Percentiles rank a stretch among this genome's conserved stretches.
Conservation (phyloP, 768 basidiomycete species). For the Mycena capillaripes region DNA sequence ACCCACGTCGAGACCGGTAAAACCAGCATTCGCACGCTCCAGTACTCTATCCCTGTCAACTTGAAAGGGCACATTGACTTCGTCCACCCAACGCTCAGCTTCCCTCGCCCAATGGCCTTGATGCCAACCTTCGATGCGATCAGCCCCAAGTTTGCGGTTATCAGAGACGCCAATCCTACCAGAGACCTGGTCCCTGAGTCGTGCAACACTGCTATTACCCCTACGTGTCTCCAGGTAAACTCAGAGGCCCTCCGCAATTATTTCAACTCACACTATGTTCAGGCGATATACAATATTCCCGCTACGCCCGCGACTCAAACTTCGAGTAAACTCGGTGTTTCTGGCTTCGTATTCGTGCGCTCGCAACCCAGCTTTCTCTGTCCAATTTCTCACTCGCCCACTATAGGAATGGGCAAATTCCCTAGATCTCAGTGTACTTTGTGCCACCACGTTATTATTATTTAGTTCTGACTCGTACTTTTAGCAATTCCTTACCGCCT, state of each 20-base stretch:
- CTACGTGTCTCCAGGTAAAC: conserved; percentile 37
- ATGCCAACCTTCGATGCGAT: conserved; percentile 13
- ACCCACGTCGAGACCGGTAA: too few species aligned
- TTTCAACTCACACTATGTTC: background rate
- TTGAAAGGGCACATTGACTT: conserved; percentile 30
- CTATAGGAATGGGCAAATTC: background rate
- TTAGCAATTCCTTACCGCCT: conserved; percentile 37
- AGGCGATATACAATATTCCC: conserved; percentile 41
- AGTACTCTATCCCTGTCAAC: conserved; percentile 37
- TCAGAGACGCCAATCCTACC: background rate
- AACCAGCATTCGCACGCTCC: conserved; percentile 37
- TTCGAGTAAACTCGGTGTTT: conserved; percentile 35
- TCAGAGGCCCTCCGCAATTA: background rate
- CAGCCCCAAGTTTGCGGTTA: too few species aligned
- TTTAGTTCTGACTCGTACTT: too few species aligned
- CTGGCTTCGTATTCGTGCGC: conserved; percentile 33
- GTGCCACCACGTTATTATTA: too few species aligned
- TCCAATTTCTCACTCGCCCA: background rate
- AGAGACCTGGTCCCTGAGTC: conserved; percentile 35
- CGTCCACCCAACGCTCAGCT: conserved; percentile 39
- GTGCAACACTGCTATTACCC: conserved; percentile 34
- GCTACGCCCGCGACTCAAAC: conserved; percentile 34
- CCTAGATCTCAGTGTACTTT: background rate
- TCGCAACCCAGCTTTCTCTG: background rate
- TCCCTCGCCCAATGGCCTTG: conserved; percentile 12